These are phyloP conservation scores for Euphorbia corollata DNA, from an alignment of 441 rosid genomes.

Conservation along the genomic window DNA sequence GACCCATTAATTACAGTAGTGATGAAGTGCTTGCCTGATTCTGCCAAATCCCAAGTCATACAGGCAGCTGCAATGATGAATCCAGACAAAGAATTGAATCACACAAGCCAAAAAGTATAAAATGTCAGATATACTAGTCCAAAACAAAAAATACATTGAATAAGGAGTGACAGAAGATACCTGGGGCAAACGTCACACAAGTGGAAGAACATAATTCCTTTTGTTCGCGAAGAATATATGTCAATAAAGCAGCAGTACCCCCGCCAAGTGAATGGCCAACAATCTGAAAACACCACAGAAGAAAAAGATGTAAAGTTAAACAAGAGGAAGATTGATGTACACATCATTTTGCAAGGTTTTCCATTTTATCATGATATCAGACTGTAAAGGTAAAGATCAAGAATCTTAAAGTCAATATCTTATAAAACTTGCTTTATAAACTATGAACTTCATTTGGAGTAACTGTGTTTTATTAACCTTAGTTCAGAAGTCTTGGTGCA, in stretches of 20 bases:
- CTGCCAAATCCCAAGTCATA: conserved; percentile 99
- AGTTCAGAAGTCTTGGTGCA: neutral
- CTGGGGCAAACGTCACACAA: conserved; percentile 91
- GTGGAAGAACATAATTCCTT: conserved; percentile 36
- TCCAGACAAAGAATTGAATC: conserved; percentile 10
- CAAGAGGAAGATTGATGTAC: neutral
- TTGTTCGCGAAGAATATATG: conserved; percentile 49
- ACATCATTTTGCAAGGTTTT: neutral
- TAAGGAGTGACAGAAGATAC: conserved; percentile 29
- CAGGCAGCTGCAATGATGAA: conserved; percentile 71
- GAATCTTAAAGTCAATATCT: neutral
- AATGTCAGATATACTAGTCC: neutral
- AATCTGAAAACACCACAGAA: conserved; percentile 46
- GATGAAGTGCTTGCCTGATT: conserved; percentile 85
- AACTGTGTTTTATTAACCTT: neutral
- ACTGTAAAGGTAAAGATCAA: neutral
- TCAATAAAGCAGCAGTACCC: conserved; percentile 71
- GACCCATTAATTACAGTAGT: conserved; percentile 79
- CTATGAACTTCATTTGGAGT: neutral
- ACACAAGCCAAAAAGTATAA: neutral
- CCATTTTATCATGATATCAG: neutral
- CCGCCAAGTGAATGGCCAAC: conserved; percentile 99
- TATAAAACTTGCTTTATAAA: neutral
- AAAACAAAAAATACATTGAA: neutral
- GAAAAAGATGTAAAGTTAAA: conserved; percentile 23